Conservation (phyloP, 305 asterid genomes). For the Galium porrigens region DNA sequence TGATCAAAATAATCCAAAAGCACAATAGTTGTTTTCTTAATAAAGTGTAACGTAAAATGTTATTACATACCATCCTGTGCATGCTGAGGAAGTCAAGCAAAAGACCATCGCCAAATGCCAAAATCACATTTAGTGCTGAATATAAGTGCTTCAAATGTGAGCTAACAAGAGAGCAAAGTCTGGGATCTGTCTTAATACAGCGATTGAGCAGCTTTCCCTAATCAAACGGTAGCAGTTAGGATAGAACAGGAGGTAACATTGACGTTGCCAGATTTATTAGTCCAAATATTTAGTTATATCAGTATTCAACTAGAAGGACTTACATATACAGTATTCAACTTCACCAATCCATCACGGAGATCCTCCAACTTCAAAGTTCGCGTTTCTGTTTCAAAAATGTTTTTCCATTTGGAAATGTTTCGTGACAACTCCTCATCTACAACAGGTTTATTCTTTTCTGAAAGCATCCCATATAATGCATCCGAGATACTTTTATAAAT, state of each 20-base stretch:
- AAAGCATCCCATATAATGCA: slow-evolving; percentile 28
- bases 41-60: background rate
- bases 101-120: slow-evolving; percentile 54
- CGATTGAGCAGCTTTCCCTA: slow-evolving; percentile 55
- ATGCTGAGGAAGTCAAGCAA: slow-evolving; percentile 50
- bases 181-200: slow-evolving; percentile 23
- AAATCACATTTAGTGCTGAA: slow-evolving; percentile 43
- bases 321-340: slow-evolving; percentile 45
- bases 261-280: slow-evolving; percentile 13
- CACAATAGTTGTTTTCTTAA: background rate
- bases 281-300: slow-evolving; percentile 22
- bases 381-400: slow-evolving; percentile 37
- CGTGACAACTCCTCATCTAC: slow-evolving; percentile 25
- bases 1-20: too few species aligned
- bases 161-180: slow-evolving; percentile 37
- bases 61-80: slow-evolving; percentile 43
- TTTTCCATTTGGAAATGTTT: slow-evolving; percentile 48
- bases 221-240: slow-evolving; percentile 13
- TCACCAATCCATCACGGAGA: slow-evolving; percentile 36
- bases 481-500: slow-evolving; percentile 28
- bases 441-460: slow-evolving; percentile 26
- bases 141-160: slow-evolving; percentile 34
- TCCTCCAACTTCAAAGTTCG: slow-evolving; percentile 42
- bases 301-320: slow-evolving; percentile 23
- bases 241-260: slow-evolving; percentile 13